Base-by-base conservation (phyloP, 805 yeast genomes). In the Kluyveromyces dobzhanskii region DNA sequence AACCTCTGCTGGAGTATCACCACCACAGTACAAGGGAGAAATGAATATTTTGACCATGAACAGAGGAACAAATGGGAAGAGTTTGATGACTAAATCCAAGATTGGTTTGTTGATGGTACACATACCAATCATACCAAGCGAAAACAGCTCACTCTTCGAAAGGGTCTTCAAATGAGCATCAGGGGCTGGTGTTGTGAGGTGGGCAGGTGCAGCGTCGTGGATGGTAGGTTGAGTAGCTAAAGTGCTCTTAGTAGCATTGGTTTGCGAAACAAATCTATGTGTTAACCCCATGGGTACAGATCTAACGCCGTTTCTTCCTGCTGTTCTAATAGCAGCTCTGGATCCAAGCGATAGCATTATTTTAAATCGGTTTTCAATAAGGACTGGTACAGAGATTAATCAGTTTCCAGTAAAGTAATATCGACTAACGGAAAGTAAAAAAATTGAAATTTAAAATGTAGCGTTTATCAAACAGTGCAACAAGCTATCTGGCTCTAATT, bases 1-100 rank as follows among this genome's bases (percentile, higher is more conserved):
- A 11, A 88, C 92, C 47, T 87, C 83, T 9, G 62, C 61, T 40
- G 80, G 71, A 43, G 73, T 76, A 51, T 84, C 90, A 41, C 97
- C 97, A 29, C 97, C 97, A 57, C 94, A 82, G 64, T 90, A 88
- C 44, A 85, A 71, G 43, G 81, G 81, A 58, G 84, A 87, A 13
- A 88, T 85, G 45, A 86, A 68, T 30, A 75, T 62, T 61, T 78
- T 84, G 45, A 88, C 71, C 30, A 86, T 38, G 44, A 75, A 69
- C 48, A 81, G 66, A 16, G 97, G 97, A 10, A 80, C 73, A 46
- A 71, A 76, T 3, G 94, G 94, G 63, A 83, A 84, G 5, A 73
- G 31, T 48, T 72, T 77, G 50, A 81, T 78, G 35, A 78, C 80
- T 6, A 73, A 41, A 43, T 80, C 67, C 46, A 84, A 66, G 25